Evolutionary conservation across 768 basidiomycete genomes (phyloP).

Genomic region (Leccinellum luteum): DNA sequence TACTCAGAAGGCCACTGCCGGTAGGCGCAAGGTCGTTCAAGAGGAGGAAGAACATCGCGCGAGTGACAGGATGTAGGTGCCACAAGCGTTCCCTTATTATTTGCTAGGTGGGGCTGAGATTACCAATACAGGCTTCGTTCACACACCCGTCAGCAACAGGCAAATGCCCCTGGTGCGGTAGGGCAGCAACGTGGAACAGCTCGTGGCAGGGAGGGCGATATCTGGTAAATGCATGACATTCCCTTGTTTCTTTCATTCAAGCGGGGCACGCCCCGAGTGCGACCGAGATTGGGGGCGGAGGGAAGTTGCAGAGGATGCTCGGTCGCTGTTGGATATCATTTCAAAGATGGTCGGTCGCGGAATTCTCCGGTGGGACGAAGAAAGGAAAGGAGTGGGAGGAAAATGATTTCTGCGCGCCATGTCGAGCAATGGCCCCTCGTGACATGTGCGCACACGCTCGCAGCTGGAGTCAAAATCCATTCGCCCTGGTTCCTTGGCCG

Average conservation of each 20-base stretch:
- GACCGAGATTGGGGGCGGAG: slow-evolving; percentile 42
- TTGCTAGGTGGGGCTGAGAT: slow-evolving; percentile 15
- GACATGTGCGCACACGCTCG: slow-evolving; percentile 7
- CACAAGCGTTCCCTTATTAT: slow-evolving; percentile 16
- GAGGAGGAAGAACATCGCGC: slow-evolving; percentile 83
- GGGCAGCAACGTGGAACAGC: slow-evolving; percentile 43
- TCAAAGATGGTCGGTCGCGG: slow-evolving; percentile 35
- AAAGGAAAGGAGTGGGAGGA: slow-evolving; percentile 17
- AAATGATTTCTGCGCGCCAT: slow-evolving; percentile 26
- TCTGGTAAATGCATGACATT: slow-evolving; percentile 39
- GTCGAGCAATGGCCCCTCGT: slow-evolving; percentile 10
- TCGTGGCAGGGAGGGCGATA: slow-evolving; percentile 44
- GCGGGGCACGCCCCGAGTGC: slow-evolving; percentile 42
- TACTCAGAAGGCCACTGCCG: slow-evolving; percentile 59
- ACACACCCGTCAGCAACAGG: slow-evolving; percentile 78
- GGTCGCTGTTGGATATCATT: slow-evolving; percentile 35
- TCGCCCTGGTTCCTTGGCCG: slow-evolving; percentile 13
- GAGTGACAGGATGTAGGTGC: slow-evolving; percentile 78
- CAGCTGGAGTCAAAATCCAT: slow-evolving; percentile 19
- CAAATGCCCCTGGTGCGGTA: slow-evolving; percentile 46
- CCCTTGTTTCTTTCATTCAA: slow-evolving; percentile 33
- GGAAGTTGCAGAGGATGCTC: slow-evolving; percentile 34
- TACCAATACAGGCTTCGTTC: slow-evolving; percentile 67
- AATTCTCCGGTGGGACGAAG: slow-evolving; percentile 17
- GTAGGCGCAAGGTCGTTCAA: slow-evolving; percentile 77